Evolutionary conservation across 73 alveolate species (phyloP), one percentile per base, ranked within the genome.

Genomic region (Urostyla sp.): DNA sequence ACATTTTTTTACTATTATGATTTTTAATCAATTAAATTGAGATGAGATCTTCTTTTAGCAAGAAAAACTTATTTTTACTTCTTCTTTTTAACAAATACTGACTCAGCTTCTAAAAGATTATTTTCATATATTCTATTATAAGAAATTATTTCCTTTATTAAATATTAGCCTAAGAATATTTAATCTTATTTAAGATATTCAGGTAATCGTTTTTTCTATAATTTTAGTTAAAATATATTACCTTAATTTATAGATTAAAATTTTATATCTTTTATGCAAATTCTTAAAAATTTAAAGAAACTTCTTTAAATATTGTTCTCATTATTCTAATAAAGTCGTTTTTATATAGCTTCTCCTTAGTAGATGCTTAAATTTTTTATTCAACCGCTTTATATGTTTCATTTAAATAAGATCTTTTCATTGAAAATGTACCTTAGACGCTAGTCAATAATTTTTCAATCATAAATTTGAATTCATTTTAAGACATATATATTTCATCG

Each of bases 131-230:
- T 73, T 27, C 18, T 32, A 10, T 32, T 30, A 23, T 74, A 79
- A 48, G 85, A 43, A 0, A 84, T 27, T 66, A 73, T 37, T 20
- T 73, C 66, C 45, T 45, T 84, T 3, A 84, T 84, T 34, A 44
- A 21, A 31, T 84, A 84, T 38, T 58, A 54, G 3, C 92, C 92
- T n/a, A 84, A 73, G 67, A 84, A 84, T 1, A 84, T 30, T 18
- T 84, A 46, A 30, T 85, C 92, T 1, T 67, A 23, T 38, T 57
- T 48, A 21, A 76, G 26, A 38, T 27, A 76, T n/a, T 32, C 34
- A 18, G 85, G 85, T 21, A 73, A 10, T n/a, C 85, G 58, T n/a
- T 35, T 0, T 23, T 52, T 50, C 48, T 51, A n/a, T n/a, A n/a
- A n/a, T n/a, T n/a, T n/a, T n/a, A n/a, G n/a, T n/a, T n/a, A n/a